phyloP scores from a whole-genome alignment of 768 basidiomycete genomes.

The Pleurotus giganteus region DNA sequence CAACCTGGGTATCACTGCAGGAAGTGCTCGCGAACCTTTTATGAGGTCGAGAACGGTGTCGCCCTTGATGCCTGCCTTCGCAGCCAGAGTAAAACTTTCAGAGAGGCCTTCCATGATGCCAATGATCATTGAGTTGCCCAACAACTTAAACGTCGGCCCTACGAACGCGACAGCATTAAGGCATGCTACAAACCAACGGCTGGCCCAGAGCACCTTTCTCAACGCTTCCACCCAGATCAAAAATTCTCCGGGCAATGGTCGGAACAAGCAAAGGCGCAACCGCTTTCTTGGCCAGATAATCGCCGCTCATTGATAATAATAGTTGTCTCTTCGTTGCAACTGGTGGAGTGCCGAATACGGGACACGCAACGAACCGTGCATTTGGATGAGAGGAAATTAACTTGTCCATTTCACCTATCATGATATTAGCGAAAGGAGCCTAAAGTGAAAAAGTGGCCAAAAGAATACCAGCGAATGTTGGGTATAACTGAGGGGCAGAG shows the following conservation, averaged over 20 bases:
- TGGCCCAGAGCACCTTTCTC: slow-evolving; percentile 59
- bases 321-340: slow-evolving; percentile 66
- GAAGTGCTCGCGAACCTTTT: slow-evolving; percentile 40
- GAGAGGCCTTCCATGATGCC: slow-evolving; percentile 77
- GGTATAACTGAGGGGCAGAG: slow-evolving; percentile 48
- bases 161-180: not conserved
- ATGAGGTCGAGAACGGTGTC: slow-evolving; percentile 53
- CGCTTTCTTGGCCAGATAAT: slow-evolving; percentile 76
- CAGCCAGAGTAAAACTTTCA: slow-evolving; percentile 81
- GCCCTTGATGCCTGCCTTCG: slow-evolving; percentile 77
- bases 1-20: slow-evolving; percentile 2
- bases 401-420: slow-evolving; percentile 67
- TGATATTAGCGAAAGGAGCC: not conserved
- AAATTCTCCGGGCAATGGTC: slow-evolving; percentile 68
- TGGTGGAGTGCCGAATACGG: slow-evolving; percentile 73
- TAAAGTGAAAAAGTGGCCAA: slow-evolving; percentile 1
- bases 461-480: slow-evolving; percentile 49
- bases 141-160: slow-evolving; percentile 74
- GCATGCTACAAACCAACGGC: not conserved
- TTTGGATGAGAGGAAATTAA: slow-evolving; percentile 57
- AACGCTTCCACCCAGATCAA: slow-evolving; percentile 82
- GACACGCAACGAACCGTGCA: slow-evolving; percentile 67
- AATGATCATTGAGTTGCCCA: slow-evolving; percentile 77
- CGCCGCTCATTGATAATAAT: slow-evolving; percentile 76
- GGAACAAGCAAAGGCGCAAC: slow-evolving; percentile 75